These are phyloP conservation scores for Epichloe elymi DNA, from an alignment of 2,329 filamentous ascomycete species.

Conservation along the genomic window DNA sequence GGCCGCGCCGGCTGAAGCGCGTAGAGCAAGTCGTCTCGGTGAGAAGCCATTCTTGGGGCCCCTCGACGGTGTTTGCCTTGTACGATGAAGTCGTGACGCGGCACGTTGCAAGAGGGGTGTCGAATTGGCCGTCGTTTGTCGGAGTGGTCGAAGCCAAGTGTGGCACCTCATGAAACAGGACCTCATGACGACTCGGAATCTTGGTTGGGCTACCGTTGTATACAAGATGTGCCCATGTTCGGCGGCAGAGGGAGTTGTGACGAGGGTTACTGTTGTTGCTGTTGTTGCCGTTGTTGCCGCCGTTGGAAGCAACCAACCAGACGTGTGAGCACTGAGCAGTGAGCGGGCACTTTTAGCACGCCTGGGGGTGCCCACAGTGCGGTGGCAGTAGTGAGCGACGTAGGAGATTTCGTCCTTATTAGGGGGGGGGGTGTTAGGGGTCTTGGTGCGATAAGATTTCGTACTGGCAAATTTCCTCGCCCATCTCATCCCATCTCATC, in stretches of 20 bases:
- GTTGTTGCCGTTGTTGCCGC: too few relatives aligned
- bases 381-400: conserved; percentile 10
- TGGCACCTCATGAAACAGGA: conserved; percentile 29
- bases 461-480: neutral
- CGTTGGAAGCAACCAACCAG: neutral
- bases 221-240: conserved; percentile 9
- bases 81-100: conserved; percentile 14
- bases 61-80: conserved; percentile 15
- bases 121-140: conserved; percentile 15
- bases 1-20: conserved; percentile 27
- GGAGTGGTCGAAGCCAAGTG: conserved; percentile 27
- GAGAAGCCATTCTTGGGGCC: conserved; percentile 3
- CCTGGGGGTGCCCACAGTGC: too few relatives aligned
- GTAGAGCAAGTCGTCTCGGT: conserved; percentile 18
- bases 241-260: neutral
- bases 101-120: conserved; percentile 10
- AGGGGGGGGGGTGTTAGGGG: too few relatives aligned
- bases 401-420: conserved; percentile 3
- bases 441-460: conserved; percentile 2
- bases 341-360: too few relatives aligned
- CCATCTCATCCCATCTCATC: neutral
- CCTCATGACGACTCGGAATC: conserved; percentile 30
- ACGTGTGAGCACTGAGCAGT: neutral
- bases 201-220: conserved; percentile 1
- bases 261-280: neutral